Evolutionary conservation across 345 rosid genomes (phyloP).

Genomic region (Erucastrum elatum): DNA sequence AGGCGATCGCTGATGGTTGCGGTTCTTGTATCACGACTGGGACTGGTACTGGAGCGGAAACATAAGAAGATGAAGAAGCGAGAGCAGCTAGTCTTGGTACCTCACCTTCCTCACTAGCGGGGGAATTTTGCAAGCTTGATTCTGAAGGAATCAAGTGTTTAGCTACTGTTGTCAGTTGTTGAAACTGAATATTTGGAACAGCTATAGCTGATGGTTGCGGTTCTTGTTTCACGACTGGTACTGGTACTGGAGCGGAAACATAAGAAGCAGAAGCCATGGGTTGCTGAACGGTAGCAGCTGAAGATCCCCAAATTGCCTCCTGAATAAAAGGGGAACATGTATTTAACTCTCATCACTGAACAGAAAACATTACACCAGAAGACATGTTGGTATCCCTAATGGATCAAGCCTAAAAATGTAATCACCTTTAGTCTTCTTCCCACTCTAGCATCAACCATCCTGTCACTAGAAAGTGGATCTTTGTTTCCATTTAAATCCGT

Average conservation of each 20-base stretch:
- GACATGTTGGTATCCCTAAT: slow-evolving; percentile 6
- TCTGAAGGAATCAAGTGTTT: slow-evolving; percentile 70
- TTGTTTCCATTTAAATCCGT: slow-evolving; percentile 62
- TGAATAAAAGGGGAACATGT: slow-evolving; percentile 38
- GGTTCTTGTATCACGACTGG: slow-evolving; percentile 38
- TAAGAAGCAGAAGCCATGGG: slow-evolving; percentile 40
- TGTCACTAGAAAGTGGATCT: slow-evolving; percentile 74
- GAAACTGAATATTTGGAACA: slow-evolving; percentile 56
- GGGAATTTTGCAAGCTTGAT: slow-evolving; percentile 80
- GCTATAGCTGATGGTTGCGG: slow-evolving; percentile 53
- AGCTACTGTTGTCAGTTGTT: slow-evolving; percentile 52
- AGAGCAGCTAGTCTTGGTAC: slow-evolving; percentile 68
- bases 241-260: slow-evolving; percentile 51
- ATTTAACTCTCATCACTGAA: background rate
- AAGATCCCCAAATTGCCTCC: slow-evolving; percentile 76
- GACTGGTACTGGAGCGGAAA: slow-evolving; percentile 49
- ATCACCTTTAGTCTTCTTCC: slow-evolving; percentile 83
- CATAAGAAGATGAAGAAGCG: slow-evolving; percentile 62
- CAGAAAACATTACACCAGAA: slow-evolving; percentile 3
- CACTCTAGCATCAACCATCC: slow-evolving; percentile 84
- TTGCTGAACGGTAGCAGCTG: slow-evolving; percentile 29
- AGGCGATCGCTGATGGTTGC: slow-evolving; percentile 52
- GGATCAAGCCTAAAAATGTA: slow-evolving; percentile 1
- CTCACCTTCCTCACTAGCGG: slow-evolving; percentile 99
- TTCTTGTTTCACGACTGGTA: slow-evolving; percentile 33